Conservation (phyloP, 2,329 filamentous ascomycete genomes). For the Aspergillus puulaauensis region DNA sequence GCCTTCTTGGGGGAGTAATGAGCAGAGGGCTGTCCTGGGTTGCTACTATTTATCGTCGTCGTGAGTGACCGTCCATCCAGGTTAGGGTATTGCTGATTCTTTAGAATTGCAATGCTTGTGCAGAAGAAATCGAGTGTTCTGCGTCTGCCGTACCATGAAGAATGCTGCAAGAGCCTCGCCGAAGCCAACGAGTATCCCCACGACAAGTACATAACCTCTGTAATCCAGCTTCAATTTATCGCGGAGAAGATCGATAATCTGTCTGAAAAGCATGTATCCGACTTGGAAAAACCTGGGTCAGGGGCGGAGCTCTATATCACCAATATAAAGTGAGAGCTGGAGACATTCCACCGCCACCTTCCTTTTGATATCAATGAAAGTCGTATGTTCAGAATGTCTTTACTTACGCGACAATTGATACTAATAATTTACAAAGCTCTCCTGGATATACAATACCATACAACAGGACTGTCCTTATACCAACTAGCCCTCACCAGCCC, state of each 20-base stretch:
- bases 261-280: background rate
- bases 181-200: background rate
- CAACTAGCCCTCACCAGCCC: background rate
- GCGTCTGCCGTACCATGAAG: background rate
- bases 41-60: background rate
- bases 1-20: background rate
- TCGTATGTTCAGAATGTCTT: background rate
- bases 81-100: background rate
- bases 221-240: background rate
- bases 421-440: background rate
- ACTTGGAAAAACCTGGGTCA: background rate
- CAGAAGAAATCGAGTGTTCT: background rate
- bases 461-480: background rate
- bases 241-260: background rate
- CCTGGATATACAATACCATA: background rate
- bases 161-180: background rate
- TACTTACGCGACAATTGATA: background rate
- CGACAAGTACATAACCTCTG: background rate
- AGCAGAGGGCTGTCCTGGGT: background rate
- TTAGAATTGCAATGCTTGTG: background rate
- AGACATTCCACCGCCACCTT: background rate
- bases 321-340: background rate
- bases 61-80: background rate
- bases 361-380: background rate
- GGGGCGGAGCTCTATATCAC: background rate